phyloP scores from a whole-genome alignment of 139 green algal genomes.

The Tetradesmus obliquus region DNA sequence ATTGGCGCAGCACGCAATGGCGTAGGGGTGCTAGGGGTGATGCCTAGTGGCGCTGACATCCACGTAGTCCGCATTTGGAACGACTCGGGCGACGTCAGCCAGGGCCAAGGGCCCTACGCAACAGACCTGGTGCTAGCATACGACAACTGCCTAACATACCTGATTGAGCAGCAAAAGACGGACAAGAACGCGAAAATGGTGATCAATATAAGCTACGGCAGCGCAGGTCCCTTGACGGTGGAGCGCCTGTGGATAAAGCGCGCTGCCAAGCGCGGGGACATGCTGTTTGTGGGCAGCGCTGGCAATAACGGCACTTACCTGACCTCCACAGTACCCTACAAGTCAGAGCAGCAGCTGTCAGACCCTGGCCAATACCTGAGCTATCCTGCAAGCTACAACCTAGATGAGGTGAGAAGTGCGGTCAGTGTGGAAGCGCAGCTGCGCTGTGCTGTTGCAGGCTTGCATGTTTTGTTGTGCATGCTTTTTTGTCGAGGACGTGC shows the following conservation, averaged over 20 bases:
- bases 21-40: slow-evolving; percentile 31
- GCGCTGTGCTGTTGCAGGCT: background rate
- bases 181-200: slow-evolving; percentile 33
- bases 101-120: slow-evolving; percentile 42
- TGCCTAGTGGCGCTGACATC: slow-evolving; percentile 12
- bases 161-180: slow-evolving; percentile 22
- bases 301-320: slow-evolving; percentile 42
- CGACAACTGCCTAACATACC: slow-evolving; percentile 15
- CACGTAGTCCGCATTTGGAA: slow-evolving; percentile 45
- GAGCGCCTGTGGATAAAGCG: slow-evolving; percentile 35
- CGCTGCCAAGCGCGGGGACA: slow-evolving; percentile 14
- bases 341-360: background rate
- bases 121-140: slow-evolving; percentile 45
- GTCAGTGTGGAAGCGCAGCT: background rate
- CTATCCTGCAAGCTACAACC: slow-evolving; percentile 41
- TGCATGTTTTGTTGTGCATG: background rate
- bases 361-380: slow-evolving; percentile 7
- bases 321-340: background rate
- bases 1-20: slow-evolving; percentile 36
- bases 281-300: slow-evolving; percentile 43
- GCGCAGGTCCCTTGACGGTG: slow-evolving; percentile 40
- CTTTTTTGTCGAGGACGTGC: background rate
- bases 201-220: slow-evolving; percentile 42
- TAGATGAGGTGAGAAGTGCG: background rate
- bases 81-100: slow-evolving; percentile 40